phyloP scores from a whole-genome alignment of 2,329 filamentous ascomycete genomes.

The Colletotrichum australisinense region DNA sequence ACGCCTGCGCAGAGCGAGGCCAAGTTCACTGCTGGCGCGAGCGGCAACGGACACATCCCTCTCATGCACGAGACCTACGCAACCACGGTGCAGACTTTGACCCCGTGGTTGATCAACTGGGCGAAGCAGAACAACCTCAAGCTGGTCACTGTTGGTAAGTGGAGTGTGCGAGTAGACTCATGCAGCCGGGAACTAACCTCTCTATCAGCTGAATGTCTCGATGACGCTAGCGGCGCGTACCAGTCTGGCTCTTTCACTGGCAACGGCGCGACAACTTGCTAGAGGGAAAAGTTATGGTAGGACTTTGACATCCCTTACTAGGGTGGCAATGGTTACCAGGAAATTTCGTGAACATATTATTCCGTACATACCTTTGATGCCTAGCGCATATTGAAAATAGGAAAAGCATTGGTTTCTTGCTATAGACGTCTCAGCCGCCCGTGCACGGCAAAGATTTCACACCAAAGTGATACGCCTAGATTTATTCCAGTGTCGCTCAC shows the following conservation, averaged over 20 bases:
- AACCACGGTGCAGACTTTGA: slow-evolving; percentile 59
- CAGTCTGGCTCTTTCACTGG: slow-evolving; percentile 52
- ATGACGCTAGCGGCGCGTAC: slow-evolving; percentile 53
- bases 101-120: slow-evolving; percentile 63
- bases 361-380: background rate
- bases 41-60: slow-evolving; percentile 62
- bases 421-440: background rate
- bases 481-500: too few species aligned
- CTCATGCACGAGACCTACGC: slow-evolving; percentile 68
- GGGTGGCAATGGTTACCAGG: too few species aligned
- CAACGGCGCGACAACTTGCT: slow-evolving; percentile 47
- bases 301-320: background rate
- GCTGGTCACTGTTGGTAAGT: slow-evolving; percentile 63
- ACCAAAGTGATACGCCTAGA: too few species aligned
- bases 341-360: background rate
- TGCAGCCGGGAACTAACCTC: background rate
- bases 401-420: background rate
- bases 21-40: slow-evolving; percentile 58
- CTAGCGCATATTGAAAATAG: background rate
- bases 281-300: background rate
- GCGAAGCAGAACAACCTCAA: slow-evolving; percentile 58
- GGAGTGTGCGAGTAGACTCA: too few species aligned
- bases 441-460: too few species aligned
- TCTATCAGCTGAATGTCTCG: slow-evolving; percentile 53
- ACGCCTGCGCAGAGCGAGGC: slow-evolving; percentile 62